These are phyloP conservation scores for Sphagnurus paluster DNA, from an alignment of 1,284 basidiomycete genomes.

Conservation along the genomic window DNA sequence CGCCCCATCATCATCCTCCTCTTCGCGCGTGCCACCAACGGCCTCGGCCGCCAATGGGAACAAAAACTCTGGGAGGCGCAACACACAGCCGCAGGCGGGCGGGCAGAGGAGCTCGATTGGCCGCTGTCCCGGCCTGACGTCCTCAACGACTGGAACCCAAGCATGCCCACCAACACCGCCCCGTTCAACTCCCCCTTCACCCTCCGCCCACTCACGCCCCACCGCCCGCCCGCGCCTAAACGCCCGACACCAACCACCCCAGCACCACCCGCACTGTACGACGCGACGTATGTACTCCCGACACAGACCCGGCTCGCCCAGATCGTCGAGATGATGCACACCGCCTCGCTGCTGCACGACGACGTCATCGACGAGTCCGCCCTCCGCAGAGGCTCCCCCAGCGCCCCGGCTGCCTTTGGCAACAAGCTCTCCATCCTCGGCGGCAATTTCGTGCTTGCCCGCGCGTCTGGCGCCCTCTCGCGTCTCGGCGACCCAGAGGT, in stretches of 20 bases:
- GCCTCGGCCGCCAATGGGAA: constrained; percentile 71
- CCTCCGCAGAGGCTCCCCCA: constrained; percentile 79
- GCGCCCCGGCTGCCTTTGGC: constrained; percentile 87
- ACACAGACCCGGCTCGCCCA: constrained; percentile 92
- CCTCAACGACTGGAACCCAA: constrained; percentile 87
- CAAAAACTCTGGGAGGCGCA: constrained; percentile 46
- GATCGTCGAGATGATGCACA: constrained; percentile 99
- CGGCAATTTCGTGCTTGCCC: constrained; percentile 95
- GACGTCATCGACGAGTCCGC: constrained; percentile 93
- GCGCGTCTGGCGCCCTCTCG: constrained; percentile 85
- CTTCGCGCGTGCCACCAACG: constrained; percentile 91
- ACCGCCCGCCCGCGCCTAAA: constrained; percentile 17
- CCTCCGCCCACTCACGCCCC: constrained; percentile 30
- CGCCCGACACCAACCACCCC: constrained; percentile 26
- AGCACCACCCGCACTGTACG: constrained; percentile 20
- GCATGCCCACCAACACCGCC: constrained; percentile 58
- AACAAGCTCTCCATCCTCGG: constrained; percentile 94
- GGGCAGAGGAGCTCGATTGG: constrained; percentile 54
- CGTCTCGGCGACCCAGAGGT: constrained; percentile 87
- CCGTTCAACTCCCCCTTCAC: constrained; percentile 33
- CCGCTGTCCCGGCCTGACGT: constrained; percentile 77
- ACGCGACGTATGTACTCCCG: constrained; percentile 54
- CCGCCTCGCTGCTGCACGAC: constrained; percentile 95
- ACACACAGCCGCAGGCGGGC: constrained; percentile 56
- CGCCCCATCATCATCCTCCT: constrained; percentile 91